These are phyloP conservation scores for Rugonectria rugulosa DNA, from an alignment of 2,329 filamentous ascomycete species.

Conservation along the genomic window DNA sequence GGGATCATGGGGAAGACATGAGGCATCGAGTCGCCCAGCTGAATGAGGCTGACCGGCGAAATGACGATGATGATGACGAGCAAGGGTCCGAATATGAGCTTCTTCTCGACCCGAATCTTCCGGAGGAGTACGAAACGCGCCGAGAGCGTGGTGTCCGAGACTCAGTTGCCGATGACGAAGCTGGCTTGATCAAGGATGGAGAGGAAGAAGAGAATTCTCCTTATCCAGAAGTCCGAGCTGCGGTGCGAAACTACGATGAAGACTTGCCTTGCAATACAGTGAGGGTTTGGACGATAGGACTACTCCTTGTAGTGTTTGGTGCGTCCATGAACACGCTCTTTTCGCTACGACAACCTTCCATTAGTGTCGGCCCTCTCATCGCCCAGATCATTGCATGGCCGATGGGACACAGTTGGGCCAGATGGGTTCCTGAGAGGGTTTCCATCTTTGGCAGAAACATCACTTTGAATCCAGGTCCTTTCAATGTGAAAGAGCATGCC, in stretches of 20 bases:
- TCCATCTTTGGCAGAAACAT: constrained; percentile 61
- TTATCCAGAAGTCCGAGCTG: constrained; percentile 71
- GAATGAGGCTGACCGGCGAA: constrained; percentile 48
- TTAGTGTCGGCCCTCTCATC: constrained; percentile 66
- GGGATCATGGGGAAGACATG: constrained; percentile 35
- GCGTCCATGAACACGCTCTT: constrained; percentile 70
- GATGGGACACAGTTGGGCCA: constrained; percentile 67
- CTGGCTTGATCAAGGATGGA: constrained; percentile 39
- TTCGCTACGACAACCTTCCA: constrained; percentile 67
- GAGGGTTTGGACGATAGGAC: constrained; percentile 69
- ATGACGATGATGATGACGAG: constrained; percentile 55
- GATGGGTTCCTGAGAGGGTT: constrained; percentile 58
- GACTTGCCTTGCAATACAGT: constrained; percentile 72
- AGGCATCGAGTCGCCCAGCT: constrained; percentile 49
- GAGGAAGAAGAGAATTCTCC: constrained; percentile 59
- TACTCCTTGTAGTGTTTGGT: constrained; percentile 62
- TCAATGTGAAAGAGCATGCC: constrained; percentile 75
- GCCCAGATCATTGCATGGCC: constrained; percentile 72
- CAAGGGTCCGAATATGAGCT: constrained; percentile 62
- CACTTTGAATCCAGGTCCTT: constrained; percentile 71
- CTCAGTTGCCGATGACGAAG: constrained; percentile 41
- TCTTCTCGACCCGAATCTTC: constrained; percentile 62
- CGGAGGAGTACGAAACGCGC: constrained; percentile 52
- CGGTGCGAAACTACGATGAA: constrained; percentile 70
- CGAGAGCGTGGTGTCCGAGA: constrained; percentile 24